Conservation (phyloP, 148 eudicot genomes). For the Dysphania ambrosioides region DNA sequence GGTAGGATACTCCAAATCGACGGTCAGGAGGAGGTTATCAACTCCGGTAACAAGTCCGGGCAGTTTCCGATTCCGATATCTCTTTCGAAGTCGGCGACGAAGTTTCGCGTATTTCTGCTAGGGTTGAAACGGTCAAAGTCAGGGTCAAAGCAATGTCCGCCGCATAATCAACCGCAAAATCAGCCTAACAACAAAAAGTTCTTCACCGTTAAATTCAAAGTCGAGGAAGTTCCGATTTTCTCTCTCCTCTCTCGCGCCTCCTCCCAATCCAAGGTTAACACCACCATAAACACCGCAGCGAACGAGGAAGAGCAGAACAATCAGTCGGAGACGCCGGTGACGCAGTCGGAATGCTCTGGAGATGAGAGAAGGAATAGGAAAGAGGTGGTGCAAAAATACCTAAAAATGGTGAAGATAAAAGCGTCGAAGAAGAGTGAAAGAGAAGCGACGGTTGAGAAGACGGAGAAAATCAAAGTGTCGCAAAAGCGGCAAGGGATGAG, state of each 20-base stretch:
- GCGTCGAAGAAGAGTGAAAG: slow-evolving; percentile 48
- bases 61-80: slow-evolving; percentile 26
- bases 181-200: slow-evolving; percentile 27
- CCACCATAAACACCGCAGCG: slow-evolving; percentile 16
- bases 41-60: slow-evolving; percentile 18
- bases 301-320: too few relatives aligned
- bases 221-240: slow-evolving; percentile 49
- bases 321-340: too few relatives aligned
- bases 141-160: too few relatives aligned
- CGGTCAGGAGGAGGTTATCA: slow-evolving; percentile 23
- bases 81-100: slow-evolving; percentile 48
- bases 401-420: slow-evolving; percentile 57
- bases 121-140: too few relatives aligned
- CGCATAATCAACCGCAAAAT: too few relatives aligned
- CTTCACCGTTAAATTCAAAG: slow-evolving; percentile 45
- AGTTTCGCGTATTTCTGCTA: slow-evolving; percentile 49
- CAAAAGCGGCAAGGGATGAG: slow-evolving; percentile 30
- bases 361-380: slow-evolving; percentile 36
- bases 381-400: slow-evolving; percentile 55
- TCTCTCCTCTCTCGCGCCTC: slow-evolving; percentile 49
- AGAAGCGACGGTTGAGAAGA: slow-evolving; percentile 22
- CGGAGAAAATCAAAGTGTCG: slow-evolving; percentile 2
- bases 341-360: too few relatives aligned
- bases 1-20: slow-evolving; percentile 36
- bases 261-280: slow-evolving; percentile 36